Conservation (phyloP, 805 yeast species). For the Hanseniaspora mollemarum region DNA sequence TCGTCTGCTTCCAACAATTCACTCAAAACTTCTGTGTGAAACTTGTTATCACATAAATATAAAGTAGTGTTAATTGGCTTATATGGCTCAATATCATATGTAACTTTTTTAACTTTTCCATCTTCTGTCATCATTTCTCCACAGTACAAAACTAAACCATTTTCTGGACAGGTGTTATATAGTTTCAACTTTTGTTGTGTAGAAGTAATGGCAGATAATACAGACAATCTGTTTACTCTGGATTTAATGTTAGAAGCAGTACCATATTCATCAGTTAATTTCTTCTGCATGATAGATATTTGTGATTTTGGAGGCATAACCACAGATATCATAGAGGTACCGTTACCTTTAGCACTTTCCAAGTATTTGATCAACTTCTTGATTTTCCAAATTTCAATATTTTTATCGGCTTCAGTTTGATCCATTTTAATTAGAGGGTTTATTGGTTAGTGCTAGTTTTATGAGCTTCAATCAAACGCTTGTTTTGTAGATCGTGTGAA, state of each 20-base stretch:
- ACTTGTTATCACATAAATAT: slow-evolving; percentile 93
- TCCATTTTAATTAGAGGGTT: slow-evolving; percentile 27
- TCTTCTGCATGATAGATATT: slow-evolving; percentile 72
- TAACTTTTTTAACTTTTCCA: slow-evolving; percentile 93
- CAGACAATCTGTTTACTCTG: slow-evolving; percentile 91
- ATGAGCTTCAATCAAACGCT: slow-evolving; percentile 1
- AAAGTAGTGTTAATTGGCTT: slow-evolving; percentile 96
- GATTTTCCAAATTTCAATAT: slow-evolving; percentile 98
- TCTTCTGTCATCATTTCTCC: slow-evolving; percentile 96
- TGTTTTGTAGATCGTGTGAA: too few species aligned
- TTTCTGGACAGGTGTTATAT: slow-evolving; percentile 80
- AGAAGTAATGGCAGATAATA: slow-evolving; percentile 90
- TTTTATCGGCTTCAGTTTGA: slow-evolving; percentile 74
- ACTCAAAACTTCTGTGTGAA: slow-evolving; percentile 92
- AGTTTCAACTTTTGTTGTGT: slow-evolving; percentile 93
- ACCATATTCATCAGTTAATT: slow-evolving; percentile 96
- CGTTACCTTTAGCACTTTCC: slow-evolving; percentile 92
- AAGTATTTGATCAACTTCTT: slow-evolving; percentile 82
- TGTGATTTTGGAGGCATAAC: slow-evolving; percentile 94
- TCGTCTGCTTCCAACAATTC: slow-evolving; percentile 93
- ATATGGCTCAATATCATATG: slow-evolving; percentile 96
- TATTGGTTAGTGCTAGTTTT: neutral
- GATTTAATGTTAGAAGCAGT: slow-evolving; percentile 97
- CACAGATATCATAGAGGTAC: slow-evolving; percentile 96
- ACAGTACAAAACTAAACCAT: slow-evolving; percentile 92